phyloP scores from a whole-genome alignment of 805 yeast species.

The Blastobotrys robertii region DNA sequence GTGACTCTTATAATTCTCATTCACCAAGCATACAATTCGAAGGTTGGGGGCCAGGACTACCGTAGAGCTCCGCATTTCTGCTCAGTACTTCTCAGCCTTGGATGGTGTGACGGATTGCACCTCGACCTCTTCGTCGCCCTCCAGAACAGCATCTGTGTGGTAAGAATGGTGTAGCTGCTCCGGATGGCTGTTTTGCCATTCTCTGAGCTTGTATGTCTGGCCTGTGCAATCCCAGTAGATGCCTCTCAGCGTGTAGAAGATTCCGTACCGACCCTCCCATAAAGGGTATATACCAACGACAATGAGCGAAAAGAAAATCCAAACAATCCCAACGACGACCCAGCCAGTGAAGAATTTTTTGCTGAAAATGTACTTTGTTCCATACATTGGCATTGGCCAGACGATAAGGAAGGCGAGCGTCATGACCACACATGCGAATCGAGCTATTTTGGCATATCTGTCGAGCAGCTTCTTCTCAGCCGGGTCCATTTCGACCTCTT shows the following conservation, averaged over 20 bases:
- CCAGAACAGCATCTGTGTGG: no score
- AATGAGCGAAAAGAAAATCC: conserved; percentile 50
- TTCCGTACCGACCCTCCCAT: conserved; percentile 62
- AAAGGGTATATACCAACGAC: conserved; percentile 62
- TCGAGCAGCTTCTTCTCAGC: conserved; percentile 44
- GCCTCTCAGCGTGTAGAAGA: conserved; percentile 59
- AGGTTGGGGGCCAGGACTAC: no score
- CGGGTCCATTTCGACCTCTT: conserved; percentile 22
- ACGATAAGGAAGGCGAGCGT: conserved; percentile 56
- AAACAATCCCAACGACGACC: conserved; percentile 71
- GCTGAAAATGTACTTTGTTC: conserved; percentile 64
- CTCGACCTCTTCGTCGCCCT: no score
- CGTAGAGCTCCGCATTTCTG: no score
- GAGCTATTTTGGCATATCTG: conserved; percentile 53
- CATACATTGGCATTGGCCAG: conserved; percentile 97
- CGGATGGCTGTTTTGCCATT: conserved; percentile 69
- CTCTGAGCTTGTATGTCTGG: conserved; percentile 58
- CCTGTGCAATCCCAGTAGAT: conserved; percentile 81
- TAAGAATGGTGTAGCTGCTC: conserved; percentile 27
- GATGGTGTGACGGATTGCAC: no score
- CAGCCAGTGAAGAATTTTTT: conserved; percentile 79
- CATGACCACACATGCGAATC: conserved; percentile 47
- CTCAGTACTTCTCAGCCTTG: no score
- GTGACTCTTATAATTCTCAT: no score
- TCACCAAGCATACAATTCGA: no score